Percentiles rank a stretch among this genome's conserved stretches.
Evolutionary conservation across 2,329 filamentous ascomycete genomes (phyloP).

Genomic region (Botrytis deweyae): DNA sequence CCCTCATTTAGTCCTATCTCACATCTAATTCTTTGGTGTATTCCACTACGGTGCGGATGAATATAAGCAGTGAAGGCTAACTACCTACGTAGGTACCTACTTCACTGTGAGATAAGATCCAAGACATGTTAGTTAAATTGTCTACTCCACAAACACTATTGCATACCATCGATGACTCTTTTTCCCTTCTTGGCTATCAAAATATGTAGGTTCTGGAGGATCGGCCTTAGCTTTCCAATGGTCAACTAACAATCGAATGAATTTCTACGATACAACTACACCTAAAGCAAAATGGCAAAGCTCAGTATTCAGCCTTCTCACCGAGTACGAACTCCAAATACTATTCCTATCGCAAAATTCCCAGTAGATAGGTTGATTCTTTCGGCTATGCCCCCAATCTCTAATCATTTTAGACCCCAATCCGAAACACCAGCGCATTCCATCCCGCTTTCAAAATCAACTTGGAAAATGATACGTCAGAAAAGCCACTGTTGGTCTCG

Average conservation of each 20-base stretch:
- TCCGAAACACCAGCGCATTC: slow-evolving; percentile 13
- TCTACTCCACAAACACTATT: neutral
- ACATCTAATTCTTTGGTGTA: neutral
- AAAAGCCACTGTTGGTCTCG: slow-evolving; percentile 5
- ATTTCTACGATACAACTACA: neutral
- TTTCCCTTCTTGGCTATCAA: neutral
- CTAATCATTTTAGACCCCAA: slow-evolving; percentile 2
- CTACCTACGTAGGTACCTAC: neutral
- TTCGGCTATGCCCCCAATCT: neutral
- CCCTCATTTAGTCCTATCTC: neutral
- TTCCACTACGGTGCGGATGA: neutral
- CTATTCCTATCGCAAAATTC: neutral
- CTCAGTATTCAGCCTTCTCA: neutral
- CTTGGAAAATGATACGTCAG: slow-evolving; percentile 13
- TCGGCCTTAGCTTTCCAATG: neutral
- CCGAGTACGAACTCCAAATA: neutral
- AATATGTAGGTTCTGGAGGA: neutral
- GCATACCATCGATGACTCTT: neutral
- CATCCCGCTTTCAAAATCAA: neutral
- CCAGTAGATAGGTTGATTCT: neutral
- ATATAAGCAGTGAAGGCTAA: neutral
- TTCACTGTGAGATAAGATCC: neutral
- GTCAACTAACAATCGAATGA: neutral
- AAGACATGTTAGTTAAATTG: neutral
- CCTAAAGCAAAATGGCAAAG: neutral